Conservation (phyloP, 1,284 basidiomycete genomes). For the Cutaneotrichosporon dermatis region DNA sequence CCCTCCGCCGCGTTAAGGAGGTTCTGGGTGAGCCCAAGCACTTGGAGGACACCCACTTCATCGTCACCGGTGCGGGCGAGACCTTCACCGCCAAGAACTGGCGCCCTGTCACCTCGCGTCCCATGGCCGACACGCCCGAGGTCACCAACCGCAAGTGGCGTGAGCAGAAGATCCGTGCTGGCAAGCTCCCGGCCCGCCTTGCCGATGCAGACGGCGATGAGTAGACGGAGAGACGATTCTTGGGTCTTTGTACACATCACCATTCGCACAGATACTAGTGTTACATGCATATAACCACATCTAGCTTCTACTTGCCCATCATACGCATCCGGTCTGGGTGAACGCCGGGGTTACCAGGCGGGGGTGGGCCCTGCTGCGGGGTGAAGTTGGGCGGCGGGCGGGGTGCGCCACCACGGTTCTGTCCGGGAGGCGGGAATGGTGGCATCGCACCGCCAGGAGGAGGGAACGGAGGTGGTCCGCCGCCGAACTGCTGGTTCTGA, state of each 20-base stretch:
- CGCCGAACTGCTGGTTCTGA: slow-evolving; percentile 55
- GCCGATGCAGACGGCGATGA: slow-evolving; percentile 27
- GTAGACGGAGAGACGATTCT: not conserved
- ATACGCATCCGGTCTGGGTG: slow-evolving; percentile 83
- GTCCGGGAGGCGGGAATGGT: slow-evolving; percentile 24
- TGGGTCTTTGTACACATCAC: slow-evolving; percentile 32
- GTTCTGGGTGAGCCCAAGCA: slow-evolving; percentile 6
- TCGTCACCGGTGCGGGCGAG: slow-evolving; percentile 63
- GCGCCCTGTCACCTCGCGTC: slow-evolving; percentile 61
- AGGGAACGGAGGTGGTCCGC: slow-evolving; percentile 22
- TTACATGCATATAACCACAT: slow-evolving; percentile 8
- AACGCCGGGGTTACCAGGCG: slow-evolving; percentile 53
- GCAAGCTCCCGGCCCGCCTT: not conserved
- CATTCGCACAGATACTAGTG: slow-evolving; percentile 1
- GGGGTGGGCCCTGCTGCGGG: slow-evolving; percentile 21
- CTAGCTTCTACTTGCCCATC: slow-evolving; percentile 54
- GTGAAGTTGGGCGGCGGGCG: slow-evolving; percentile 40
- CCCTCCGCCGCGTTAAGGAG: slow-evolving; percentile 26
- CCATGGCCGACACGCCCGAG: slow-evolving; percentile 65
- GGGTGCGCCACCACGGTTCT: not conserved
- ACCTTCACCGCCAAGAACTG: slow-evolving; percentile 62
- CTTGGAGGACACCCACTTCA: not conserved
- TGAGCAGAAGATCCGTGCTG: slow-evolving; percentile 28
- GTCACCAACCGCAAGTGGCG: slow-evolving; percentile 73
- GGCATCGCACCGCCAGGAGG: slow-evolving; percentile 15